Conservation (phyloP, 164 flowering plant species). For the Echeveria elegans region DNA sequence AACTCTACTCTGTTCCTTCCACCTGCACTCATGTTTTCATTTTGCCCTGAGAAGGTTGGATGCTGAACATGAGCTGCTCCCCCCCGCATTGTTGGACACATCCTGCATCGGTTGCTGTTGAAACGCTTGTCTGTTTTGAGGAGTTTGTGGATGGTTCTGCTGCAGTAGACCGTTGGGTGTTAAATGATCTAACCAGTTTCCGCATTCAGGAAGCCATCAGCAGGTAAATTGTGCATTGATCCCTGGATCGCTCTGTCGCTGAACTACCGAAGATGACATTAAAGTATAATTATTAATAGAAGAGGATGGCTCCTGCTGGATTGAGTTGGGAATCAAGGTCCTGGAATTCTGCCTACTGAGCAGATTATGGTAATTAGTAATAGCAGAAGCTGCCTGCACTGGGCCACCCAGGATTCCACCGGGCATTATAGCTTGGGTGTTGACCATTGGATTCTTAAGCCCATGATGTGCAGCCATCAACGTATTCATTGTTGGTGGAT, state of each 20-base stretch:
- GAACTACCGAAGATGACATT: conserved; percentile 35
- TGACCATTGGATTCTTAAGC: conserved; percentile 35
- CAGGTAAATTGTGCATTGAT: conserved; percentile 34
- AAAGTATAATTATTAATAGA: conserved; percentile 39
- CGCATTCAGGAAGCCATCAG: conserved; percentile 39
- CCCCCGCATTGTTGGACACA: conserved; percentile 38
- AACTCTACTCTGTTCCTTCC: conserved; percentile 23
- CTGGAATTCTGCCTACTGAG: conserved; percentile 55
- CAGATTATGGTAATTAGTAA: conserved; percentile 61
- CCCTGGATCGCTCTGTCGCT: conserved; percentile 38
- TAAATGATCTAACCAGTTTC: conserved; percentile 25
- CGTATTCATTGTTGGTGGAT: too few relatives aligned
- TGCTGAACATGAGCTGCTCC: conserved; percentile 26
- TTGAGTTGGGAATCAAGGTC: conserved; percentile 40
- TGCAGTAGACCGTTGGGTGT: conserved; percentile 23
- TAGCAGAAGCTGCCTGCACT: conserved; percentile 52
- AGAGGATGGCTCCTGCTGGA: conserved; percentile 46
- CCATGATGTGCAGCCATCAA: conserved; percentile 64
- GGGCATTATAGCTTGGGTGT: conserved; percentile 32
- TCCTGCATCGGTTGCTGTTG: conserved; percentile 80
- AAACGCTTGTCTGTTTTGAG: conserved; percentile 41
- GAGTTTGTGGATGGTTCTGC: conserved; percentile 31
- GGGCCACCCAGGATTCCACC: conserved; percentile 47
- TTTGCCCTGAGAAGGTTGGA: conserved; percentile 30
- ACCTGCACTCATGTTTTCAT: conserved; percentile 15